Evolutionary conservation across 352 stramenopile genomes (phyloP), one percentile per base, ranked within the genome.

Genomic region (Plasmopara muralis): DNA sequence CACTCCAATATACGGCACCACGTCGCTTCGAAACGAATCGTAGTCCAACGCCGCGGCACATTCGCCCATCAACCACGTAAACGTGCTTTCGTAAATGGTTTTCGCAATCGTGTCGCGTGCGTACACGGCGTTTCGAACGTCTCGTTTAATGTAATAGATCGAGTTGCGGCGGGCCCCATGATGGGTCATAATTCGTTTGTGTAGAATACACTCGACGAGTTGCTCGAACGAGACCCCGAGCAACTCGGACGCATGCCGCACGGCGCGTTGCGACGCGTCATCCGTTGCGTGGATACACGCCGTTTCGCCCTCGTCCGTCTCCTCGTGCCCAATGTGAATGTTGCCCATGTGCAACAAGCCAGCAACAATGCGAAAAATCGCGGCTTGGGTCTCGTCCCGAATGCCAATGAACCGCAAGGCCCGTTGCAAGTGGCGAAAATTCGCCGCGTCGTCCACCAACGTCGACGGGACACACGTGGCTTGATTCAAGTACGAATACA

Each of bases 51-150:
- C 76, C 4, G 60, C 80, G 30, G 80, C 83, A 25, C 83, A 95
- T 51, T 90, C 78, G 35, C 71, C 68, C 75, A 96, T 94, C 28
- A 96, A 72, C 81, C 83, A 94, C 18, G 79, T 89, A 47, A 96
- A 96, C 5, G 87, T 77, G 45, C 85, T 71, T 40, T 91, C 83
- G 61, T 96, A 96, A 33, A 95, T 89, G 14, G 74, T 91, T 60
- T 95, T 95, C 39, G 83, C 83, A 51, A 95, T 91, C 20, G 87
- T 93, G 51, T 96, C 87, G 29, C 87, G 78, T 33, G 74, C 89
- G 68, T 85, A 87, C 43, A 82, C 71, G n/a, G 76, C 83, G 55
- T 74, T 85, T 25, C 68, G 78, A 31, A 66, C 65, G 48, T 83
- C 76, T 34, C 79, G 75, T 63, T 85, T 93, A 28, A 79, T 78